phyloP scores from a whole-genome alignment of 148 eudicot genomes.

The Camellia japonica region DNA sequence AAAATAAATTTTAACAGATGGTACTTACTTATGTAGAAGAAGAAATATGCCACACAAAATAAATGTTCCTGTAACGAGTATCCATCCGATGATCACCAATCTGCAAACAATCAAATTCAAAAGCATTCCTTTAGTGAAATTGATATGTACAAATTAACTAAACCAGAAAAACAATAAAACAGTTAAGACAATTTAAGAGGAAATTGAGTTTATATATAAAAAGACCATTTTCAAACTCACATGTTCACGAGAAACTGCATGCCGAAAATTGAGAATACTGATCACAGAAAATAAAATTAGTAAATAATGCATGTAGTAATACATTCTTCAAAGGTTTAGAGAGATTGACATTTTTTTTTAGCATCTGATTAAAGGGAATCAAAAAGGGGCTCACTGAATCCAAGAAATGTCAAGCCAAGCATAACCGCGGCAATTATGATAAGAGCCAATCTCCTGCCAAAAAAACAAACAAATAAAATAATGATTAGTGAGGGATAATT shows the following conservation, averaged over 20 bases:
- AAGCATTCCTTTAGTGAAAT: neutral
- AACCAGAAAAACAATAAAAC: neutral
- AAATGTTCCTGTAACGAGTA: constrained; percentile 73
- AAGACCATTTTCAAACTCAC: constrained; percentile 41
- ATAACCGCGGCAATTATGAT: constrained; percentile 78
- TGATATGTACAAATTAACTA: too few relatives aligned
- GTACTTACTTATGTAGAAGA: constrained; percentile 84
- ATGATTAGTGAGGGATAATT: too few relatives aligned
- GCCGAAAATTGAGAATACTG: constrained; percentile 86
- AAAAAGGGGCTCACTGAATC: constrained; percentile 58
- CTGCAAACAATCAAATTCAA: constrained; percentile 38
- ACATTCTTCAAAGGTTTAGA: neutral
- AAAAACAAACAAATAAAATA: neutral
- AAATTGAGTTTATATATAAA: constrained; percentile 4
- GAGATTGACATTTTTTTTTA: neutral
- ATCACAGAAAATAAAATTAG: constrained; percentile 10
- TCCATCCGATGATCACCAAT: constrained; percentile 81
- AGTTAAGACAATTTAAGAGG: too few relatives aligned
- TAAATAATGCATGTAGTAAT: neutral
- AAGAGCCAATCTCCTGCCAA: constrained; percentile 71
- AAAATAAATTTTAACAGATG: neutral
- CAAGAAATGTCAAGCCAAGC: constrained; percentile 74
- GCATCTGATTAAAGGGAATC: neutral
- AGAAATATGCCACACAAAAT: constrained; percentile 82
- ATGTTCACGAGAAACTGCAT: constrained; percentile 76